phyloP scores from a whole-genome alignment of 441 rosid species.

The Aquilaria agallochum region DNA sequence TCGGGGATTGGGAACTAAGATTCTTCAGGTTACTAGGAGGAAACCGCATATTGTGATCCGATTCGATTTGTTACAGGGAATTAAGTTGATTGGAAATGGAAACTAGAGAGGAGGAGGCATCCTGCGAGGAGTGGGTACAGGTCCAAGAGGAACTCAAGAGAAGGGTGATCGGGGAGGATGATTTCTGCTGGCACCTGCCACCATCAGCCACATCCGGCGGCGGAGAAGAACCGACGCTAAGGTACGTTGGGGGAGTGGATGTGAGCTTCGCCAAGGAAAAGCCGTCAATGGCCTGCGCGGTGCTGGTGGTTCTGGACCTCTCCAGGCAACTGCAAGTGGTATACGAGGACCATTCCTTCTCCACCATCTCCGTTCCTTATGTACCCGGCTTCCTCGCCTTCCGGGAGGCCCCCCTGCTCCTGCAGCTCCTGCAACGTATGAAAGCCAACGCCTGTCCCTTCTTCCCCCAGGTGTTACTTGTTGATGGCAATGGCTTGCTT shows the following conservation, averaged over 20 bases:
- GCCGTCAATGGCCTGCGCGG: constrained; percentile 63
- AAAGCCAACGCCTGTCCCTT: constrained; percentile 41
- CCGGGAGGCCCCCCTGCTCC: constrained; percentile 79
- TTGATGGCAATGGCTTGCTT: constrained; percentile 93
- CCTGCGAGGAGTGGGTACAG: constrained; percentile 12
- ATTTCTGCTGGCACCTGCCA: constrained; percentile 56
- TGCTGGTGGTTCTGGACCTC: constrained; percentile 66
- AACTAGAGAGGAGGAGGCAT: too few species aligned
- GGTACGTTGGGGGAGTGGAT: constrained; percentile 84
- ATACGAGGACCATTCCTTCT: constrained; percentile 39
- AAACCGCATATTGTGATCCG: too few species aligned
- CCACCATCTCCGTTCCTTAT: constrained; percentile 62
- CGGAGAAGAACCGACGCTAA: constrained; percentile 26
- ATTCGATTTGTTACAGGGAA: too few species aligned
- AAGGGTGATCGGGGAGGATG: constrained; percentile 50
- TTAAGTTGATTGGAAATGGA: too few species aligned
- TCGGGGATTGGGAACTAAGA: too few species aligned
- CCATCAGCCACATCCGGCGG: not conserved
- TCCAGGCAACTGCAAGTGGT: constrained; percentile 39
- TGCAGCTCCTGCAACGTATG: constrained; percentile 65
- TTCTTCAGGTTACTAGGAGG: too few species aligned
- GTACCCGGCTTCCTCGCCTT: constrained; percentile 89
- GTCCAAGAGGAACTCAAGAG: constrained; percentile 50
- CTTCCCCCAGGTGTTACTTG: constrained; percentile 80
- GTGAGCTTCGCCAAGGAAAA: constrained; percentile 78